Conservation (phyloP, 208 protist species). For the Acanthamoeba castellanii region DNA sequence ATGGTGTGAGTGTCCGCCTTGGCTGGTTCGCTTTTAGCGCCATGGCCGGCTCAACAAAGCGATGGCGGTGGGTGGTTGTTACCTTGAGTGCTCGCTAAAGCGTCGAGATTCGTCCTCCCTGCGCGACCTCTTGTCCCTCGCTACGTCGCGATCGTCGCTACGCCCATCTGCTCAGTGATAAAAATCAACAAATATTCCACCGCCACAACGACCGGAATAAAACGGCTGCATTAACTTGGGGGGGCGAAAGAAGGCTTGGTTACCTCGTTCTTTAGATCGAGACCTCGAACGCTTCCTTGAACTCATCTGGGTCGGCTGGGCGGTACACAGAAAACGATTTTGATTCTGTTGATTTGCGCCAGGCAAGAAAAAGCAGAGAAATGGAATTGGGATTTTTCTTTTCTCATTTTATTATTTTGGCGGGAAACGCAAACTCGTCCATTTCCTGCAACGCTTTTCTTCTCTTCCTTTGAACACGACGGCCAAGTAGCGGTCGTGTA, state of each 20-base stretch:
- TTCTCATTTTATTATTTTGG: too few species aligned
- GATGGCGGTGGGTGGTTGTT: not conserved
- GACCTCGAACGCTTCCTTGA: constrained; percentile 29
- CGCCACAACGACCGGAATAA: not conserved
- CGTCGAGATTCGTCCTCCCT: not conserved
- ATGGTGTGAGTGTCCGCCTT: not conserved
- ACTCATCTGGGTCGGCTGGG: not conserved
- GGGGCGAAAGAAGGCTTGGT: not conserved
- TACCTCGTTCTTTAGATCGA: not conserved
- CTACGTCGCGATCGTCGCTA: not conserved
- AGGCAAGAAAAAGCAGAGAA: not conserved
- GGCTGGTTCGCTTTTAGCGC: too few species aligned
- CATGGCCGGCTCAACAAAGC: too few species aligned
- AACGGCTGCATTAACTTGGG: too few species aligned
- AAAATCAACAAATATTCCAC: not conserved
- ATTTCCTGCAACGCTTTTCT: too few species aligned
- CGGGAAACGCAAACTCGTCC: too few species aligned
- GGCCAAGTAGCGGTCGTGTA: too few species aligned
- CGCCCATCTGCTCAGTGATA: not conserved
- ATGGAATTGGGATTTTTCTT: not conserved
- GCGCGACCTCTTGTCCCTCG: not conserved
- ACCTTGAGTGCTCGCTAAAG: not conserved
- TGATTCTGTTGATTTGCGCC: not conserved
- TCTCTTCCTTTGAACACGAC: too few species aligned
- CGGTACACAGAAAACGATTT: not conserved